Evolutionary conservation across 345 rosid genomes (phyloP), one percentile per base, ranked within the genome.

Genomic region (Dipteronia dyeriana): DNA sequence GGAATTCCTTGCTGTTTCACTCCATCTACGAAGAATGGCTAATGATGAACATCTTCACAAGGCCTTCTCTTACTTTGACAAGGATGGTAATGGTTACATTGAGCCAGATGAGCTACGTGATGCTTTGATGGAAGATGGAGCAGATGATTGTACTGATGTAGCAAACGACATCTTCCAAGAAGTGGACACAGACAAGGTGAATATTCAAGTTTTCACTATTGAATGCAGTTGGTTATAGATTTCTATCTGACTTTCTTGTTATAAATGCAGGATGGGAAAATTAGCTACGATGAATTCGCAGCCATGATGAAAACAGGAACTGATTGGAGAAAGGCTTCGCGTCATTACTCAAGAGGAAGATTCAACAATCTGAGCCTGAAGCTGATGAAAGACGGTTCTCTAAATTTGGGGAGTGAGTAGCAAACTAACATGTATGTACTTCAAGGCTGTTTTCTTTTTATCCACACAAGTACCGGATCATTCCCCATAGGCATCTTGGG

Each of bases 251-350:
- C 72, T 49, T 31, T n/a, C 19, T 45, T 68, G 3, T 74, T 47
- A 14, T 43, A 64, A 57, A 47, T 79, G 72, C 87, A 97, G 99
- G 99, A 97, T 64, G 99, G 99, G n/a, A 84, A 78, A 75, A 97
- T 97, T 68, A 97, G 99, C 91, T 97, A 90, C 25, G 98, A 94
- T 63, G 99, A 97, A 89, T 97, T 97, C 68, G 92, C 84, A 16
- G 99, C 98, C 3, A 97, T 97, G 99, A 97, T 97, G 99, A 97
- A 89, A 84, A 94, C 98, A 0, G 99, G 98, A 78, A 97, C 99
- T 0, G 99, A 97, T 81, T 97, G 99, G 99, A 92, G 99, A 83
- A 97, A 97, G 84, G 99, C 99, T n/a, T 97, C 99, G 7, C 98
- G 99, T n/a, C 98, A 97, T 84, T 97, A 97, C 86, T 97, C 99